Evolutionary conservation across 2,329 filamentous ascomycete species (phyloP).

Genomic region (Penicillium janthinellum): DNA sequence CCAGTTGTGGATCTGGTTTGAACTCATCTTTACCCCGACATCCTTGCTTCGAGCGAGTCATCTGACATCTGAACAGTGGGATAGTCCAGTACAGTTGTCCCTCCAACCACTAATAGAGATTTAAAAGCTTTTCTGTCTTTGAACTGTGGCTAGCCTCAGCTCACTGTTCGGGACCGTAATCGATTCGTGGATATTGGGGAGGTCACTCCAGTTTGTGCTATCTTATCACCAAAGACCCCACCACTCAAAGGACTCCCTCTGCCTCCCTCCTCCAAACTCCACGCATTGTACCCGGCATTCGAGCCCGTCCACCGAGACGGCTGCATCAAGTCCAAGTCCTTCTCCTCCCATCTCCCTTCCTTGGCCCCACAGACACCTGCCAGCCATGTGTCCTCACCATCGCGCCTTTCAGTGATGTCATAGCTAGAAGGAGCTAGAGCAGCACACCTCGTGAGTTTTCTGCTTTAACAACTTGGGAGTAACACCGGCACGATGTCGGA

Average conservation of each 20-base stretch:
- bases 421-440: slow-evolving; percentile 13
- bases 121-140: neutral
- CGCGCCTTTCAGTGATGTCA: slow-evolving; percentile 24
- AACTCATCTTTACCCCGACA: neutral
- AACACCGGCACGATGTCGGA: slow-evolving; percentile 6
- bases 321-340: neutral
- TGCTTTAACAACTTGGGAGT: neutral
- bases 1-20: neutral
- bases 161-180: neutral
- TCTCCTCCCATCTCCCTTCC: neutral
- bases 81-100: neutral
- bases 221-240: slow-evolving; percentile 19
- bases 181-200: neutral
- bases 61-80: neutral
- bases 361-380: slow-evolving; percentile 1
- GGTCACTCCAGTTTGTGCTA: slow-evolving; percentile 3
- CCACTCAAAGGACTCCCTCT: slow-evolving; percentile 5
- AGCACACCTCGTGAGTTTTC: neutral
- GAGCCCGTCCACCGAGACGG: neutral
- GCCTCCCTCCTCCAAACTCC: slow-evolving; percentile 5
- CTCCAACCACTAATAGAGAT: neutral
- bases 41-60: neutral
- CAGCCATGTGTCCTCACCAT: slow-evolving; percentile 8
- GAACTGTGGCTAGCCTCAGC: neutral
- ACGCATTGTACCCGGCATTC: slow-evolving; percentile 5